Evolutionary conservation across 495 filamentous ascomycete species (phyloP).

Genomic region (Choiromyces venosus): DNA sequence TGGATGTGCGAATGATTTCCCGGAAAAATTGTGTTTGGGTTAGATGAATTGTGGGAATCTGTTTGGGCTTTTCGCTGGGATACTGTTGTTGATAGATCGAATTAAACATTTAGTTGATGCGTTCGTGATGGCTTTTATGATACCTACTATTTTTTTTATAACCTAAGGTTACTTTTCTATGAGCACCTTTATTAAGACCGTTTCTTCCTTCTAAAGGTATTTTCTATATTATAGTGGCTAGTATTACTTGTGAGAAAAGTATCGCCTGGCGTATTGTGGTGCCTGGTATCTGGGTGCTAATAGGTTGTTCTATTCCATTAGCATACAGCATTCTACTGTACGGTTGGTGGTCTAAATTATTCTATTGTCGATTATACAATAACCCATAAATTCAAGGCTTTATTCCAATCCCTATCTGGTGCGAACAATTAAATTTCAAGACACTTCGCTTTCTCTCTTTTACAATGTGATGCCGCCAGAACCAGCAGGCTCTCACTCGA

Average conservation of each 20-base stretch:
- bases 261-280: background rate
- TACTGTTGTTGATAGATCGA: slow-evolving; percentile 1
- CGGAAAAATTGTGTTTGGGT: background rate
- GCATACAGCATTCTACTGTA: background rate
- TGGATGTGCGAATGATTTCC: background rate
- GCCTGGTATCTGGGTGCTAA: background rate
- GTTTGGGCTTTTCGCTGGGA: background rate
- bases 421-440: no score
- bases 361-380: background rate
- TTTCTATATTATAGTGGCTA: background rate
- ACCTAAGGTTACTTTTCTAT: background rate
- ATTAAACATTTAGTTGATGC: background rate
- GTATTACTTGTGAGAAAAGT: background rate
- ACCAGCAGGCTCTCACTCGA: no score
- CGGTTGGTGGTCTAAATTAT: background rate
- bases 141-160: background rate
- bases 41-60: background rate
- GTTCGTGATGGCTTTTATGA: background rate
- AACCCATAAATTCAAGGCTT: background rate
- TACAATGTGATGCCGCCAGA: no score
- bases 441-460: no score
- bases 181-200: no score
- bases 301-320: background rate
- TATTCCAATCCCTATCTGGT: background rate
- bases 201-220: background rate